Percentiles rank a stretch among this genome's conserved stretches.
Conservation (phyloP, 345 rosid genomes). For the Clausena lansium region DNA sequence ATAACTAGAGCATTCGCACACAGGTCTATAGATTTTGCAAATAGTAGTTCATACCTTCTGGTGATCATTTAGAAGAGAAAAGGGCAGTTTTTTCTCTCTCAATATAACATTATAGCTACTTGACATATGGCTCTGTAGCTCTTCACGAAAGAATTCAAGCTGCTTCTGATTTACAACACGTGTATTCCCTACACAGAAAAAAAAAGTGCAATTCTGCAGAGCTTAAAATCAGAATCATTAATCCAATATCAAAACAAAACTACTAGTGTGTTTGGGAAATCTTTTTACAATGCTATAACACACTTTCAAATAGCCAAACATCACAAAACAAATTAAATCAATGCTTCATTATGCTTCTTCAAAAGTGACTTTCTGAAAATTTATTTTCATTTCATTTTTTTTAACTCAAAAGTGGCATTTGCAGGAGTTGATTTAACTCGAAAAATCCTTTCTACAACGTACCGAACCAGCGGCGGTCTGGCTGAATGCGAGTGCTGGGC, state of each 20-base stretch:
- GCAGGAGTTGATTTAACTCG: neutral
- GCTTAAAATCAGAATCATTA: neutral
- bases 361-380: too few species aligned
- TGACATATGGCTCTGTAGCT: constrained; percentile 62
- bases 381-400: neutral
- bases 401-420: too few species aligned
- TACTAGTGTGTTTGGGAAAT: neutral
- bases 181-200: constrained; percentile 50
- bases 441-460: constrained; percentile 6
- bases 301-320: neutral
- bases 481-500: constrained; percentile 76
- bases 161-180: constrained; percentile 75
- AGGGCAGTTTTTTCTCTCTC: constrained; percentile 73
- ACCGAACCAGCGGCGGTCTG: constrained; percentile 94
- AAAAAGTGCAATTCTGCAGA: neutral
- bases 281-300: neutral
- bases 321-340: neutral
- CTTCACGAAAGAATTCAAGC: constrained; percentile 78
- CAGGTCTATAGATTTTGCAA: neutral
- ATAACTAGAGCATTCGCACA: neutral
- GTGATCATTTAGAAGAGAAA: constrained; percentile 78
- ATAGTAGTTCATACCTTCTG: constrained; percentile 46
- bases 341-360: too few species aligned
- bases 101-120: constrained; percentile 71
- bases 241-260: neutral